phyloP scores from a whole-genome alignment of 257 asterid genomes.

The Nyctanthes arbortristis region DNA sequence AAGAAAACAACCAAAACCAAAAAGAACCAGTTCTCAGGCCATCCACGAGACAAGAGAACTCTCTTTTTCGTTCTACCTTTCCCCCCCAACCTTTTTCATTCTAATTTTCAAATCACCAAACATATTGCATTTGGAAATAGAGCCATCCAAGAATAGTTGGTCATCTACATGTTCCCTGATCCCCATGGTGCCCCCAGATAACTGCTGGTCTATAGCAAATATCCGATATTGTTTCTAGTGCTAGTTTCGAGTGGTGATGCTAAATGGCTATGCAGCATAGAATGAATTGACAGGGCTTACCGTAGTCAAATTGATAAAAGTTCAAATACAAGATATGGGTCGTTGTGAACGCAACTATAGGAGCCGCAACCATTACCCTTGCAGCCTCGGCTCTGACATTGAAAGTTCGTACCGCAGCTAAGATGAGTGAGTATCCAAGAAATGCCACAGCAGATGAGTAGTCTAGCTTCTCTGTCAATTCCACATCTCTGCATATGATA shows the following conservation, averaged over 20 bases:
- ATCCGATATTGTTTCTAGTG: not conserved
- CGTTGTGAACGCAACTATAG: constrained; percentile 62
- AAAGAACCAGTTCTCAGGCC: not conserved
- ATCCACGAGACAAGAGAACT: not conserved
- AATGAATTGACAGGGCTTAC: constrained; percentile 40
- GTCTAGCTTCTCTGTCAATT: constrained; percentile 82
- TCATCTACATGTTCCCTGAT: not conserved
- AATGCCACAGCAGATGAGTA: constrained; percentile 74
- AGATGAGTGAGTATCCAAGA: constrained; percentile 69
- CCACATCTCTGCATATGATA: constrained; percentile 65
- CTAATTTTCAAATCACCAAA: not conserved
- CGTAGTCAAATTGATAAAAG: constrained; percentile 60
- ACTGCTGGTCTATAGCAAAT: not conserved
- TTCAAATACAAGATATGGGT: constrained; percentile 82
- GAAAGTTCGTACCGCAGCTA: constrained; percentile 69
- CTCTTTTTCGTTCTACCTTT: too few species aligned
- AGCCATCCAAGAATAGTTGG: not conserved
- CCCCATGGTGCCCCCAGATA: too few species aligned
- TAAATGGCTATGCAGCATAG: constrained; percentile 1
- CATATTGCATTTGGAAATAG: not conserved
- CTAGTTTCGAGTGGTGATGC: not conserved
- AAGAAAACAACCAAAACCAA: not conserved
- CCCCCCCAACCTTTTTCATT: not conserved
- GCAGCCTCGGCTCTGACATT: constrained; percentile 67
- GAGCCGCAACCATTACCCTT: constrained; percentile 91